Base-by-base conservation (phyloP, 2,329 filamentous ascomycete species). In the Aquanectria penicillioides region DNA sequence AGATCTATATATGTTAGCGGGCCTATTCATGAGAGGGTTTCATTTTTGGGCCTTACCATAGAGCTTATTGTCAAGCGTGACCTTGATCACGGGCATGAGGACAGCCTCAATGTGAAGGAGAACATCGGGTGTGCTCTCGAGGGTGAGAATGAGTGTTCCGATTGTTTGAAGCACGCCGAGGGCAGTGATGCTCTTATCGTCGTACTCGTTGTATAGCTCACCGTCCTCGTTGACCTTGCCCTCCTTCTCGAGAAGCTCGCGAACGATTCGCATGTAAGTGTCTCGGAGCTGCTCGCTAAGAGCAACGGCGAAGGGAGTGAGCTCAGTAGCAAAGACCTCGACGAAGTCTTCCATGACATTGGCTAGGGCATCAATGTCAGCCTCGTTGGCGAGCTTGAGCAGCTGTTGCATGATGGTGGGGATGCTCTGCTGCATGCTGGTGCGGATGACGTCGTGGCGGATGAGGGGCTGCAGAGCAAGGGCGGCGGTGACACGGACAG, bases 341-440 rank as follows among this genome's bases (percentile, higher is more conserved):
- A 99, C 95, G 73, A 99, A 99, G 73, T 99, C 95, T 77, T 99
- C 95, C 95, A 99, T 99, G 33, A 99, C 95, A 71, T 98, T 98
- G 18, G 95, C 94, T 34, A 99, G 83, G 5, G 95, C 94, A 76
- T 99, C 95, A 43, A 99, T 94, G 73, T 99, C 95, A 57, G 96
- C 95, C 78, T 99, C 95, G 73, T 99, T 99, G 23, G 95, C 94
- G 56, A 99, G 82, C 80, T 98, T 98, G 52, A 99, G 84, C 12
- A 99, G 85, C 77, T 99, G 94, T 78, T 98, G 96, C 95, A 99
- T 99, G 71, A 99, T 98, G 71, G 97, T 96, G 13, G 95, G 94
- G 66, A 99, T 99, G 75, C 94, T 97, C 72, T 94, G 89, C 78
- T 97, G 94, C 95, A 99, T 98, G 77, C 92, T 95, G 34, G 89